Evolutionary conservation across 2,329 filamentous ascomycete genomes (phyloP).

Genomic region (Acarospora socialis): DNA sequence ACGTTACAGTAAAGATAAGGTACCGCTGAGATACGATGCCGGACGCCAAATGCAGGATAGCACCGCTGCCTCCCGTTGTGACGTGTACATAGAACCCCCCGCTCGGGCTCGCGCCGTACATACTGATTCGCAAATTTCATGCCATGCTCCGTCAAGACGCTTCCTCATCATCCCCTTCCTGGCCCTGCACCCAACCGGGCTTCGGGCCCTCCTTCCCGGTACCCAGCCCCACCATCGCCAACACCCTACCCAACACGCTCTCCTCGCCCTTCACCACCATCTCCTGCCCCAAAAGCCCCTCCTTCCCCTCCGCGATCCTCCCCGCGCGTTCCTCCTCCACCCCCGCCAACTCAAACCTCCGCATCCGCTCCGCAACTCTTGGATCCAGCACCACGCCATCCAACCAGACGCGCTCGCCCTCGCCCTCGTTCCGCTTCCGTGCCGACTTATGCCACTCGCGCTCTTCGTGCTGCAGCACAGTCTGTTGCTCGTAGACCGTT

Average conservation of each 20-base stretch:
- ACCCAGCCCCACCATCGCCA: too few species aligned
- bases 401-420: constrained; percentile 53
- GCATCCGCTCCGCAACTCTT: constrained; percentile 65
- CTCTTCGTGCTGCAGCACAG: constrained; percentile 56
- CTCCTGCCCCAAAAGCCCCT: constrained; percentile 32
- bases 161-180: too few species aligned
- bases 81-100: too few species aligned
- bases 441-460: constrained; percentile 72
- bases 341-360: constrained; percentile 53
- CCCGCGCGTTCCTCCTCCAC: constrained; percentile 55
- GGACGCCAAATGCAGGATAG: too few species aligned
- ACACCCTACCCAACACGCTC: constrained; percentile 30
- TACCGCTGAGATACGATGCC: too few species aligned
- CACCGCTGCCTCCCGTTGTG: too few species aligned
- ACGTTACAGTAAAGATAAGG: too few species aligned
- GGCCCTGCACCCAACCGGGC: too few species aligned
- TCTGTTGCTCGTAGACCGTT: constrained; percentile 45
- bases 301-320: constrained; percentile 46
- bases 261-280: constrained; percentile 30
- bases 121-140: too few species aligned
- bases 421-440: constrained; percentile 40
- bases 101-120: too few species aligned
- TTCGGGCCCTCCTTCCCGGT: too few species aligned
- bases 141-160: too few species aligned
- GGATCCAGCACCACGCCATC: constrained; percentile 61